phyloP scores from a whole-genome alignment of 352 stramenopile species.

The Phytophthora agathidicida region DNA sequence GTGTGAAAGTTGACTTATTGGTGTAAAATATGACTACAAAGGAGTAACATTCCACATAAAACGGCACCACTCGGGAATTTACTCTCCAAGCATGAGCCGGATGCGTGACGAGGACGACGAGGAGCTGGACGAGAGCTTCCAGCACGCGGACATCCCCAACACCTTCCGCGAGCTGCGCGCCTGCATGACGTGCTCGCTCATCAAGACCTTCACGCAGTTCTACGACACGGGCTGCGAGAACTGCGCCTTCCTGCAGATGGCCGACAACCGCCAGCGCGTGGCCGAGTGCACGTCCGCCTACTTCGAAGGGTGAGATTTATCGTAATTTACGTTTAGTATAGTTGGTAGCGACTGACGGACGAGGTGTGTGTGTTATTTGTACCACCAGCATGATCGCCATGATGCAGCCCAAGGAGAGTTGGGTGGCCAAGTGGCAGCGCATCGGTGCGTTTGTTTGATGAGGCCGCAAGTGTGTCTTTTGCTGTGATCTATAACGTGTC shows the following conservation, averaged over 20 bases:
- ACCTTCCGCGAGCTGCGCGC: constrained; percentile 88
- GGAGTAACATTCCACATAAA: too few species aligned
- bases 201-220: constrained; percentile 92
- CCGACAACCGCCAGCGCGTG: constrained; percentile 88
- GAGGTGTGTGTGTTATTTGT: constrained; percentile 1
- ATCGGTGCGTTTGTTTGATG: constrained; percentile 57
- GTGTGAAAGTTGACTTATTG: too few species aligned
- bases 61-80: too few species aligned
- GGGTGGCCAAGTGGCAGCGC: constrained; percentile 90
- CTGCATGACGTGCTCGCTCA: constrained; percentile 89
- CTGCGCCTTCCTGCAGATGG: constrained; percentile 89
- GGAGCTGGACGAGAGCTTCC: constrained; percentile 76
- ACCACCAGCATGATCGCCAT: constrained; percentile 88
- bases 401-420: constrained; percentile 91
- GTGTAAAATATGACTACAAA: too few species aligned
- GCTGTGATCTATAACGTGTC: too few species aligned
- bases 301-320: constrained; percentile 74
- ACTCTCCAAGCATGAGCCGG: too few species aligned
- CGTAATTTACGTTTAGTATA: too few species aligned
- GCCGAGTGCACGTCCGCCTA: constrained; percentile 90
- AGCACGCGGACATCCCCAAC: constrained; percentile 89
- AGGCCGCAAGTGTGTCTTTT: too few species aligned
- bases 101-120: constrained; percentile 84
- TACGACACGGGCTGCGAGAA: constrained; percentile 92
- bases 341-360: background rate